Evolutionary conservation across 2,329 filamentous ascomycete species (phyloP).

Genomic region (Calonectria pteridis): DNA sequence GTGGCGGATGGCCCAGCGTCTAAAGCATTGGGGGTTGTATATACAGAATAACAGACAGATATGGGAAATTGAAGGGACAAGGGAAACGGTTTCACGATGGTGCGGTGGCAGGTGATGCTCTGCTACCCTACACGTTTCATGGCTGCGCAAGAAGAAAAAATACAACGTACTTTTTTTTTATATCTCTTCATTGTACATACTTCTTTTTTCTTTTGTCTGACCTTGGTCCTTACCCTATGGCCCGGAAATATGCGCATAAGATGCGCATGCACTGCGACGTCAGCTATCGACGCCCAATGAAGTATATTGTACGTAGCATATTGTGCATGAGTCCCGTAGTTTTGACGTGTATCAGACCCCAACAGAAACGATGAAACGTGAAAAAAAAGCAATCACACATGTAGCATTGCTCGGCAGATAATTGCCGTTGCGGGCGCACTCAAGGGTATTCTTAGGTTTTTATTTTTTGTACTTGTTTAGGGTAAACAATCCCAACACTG

Average conservation of each 20-base stretch:
- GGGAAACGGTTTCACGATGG: not conserved
- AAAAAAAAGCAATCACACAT: not conserved
- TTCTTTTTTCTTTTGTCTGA: not conserved
- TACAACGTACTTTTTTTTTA: not conserved
- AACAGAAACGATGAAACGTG: not conserved
- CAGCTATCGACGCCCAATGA: not conserved
- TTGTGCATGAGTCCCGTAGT: not conserved
- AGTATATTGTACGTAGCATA: not conserved
- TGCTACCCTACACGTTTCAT: slow-evolving; percentile 10
- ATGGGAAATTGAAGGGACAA: not conserved
- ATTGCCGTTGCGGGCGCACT: not conserved
- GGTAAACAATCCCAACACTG: not conserved
- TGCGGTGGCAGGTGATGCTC: not conserved
- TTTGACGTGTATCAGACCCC: not conserved
- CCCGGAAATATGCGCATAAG: slow-evolving; percentile 3
- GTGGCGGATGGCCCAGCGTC: slow-evolving; percentile 58
- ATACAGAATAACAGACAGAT: no score
- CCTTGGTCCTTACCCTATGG: not conserved
- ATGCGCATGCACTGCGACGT: slow-evolving; percentile 4
- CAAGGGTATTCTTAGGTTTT: not conserved
- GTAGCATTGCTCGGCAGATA: not conserved
- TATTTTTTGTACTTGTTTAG: not conserved
- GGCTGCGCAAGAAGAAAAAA: not conserved
- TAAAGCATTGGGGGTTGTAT: slow-evolving; percentile 25
- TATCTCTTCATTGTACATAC: slow-evolving; percentile 18